phyloP scores from a whole-genome alignment of 257 asterid species.

The Solanum ossicruentum region DNA sequence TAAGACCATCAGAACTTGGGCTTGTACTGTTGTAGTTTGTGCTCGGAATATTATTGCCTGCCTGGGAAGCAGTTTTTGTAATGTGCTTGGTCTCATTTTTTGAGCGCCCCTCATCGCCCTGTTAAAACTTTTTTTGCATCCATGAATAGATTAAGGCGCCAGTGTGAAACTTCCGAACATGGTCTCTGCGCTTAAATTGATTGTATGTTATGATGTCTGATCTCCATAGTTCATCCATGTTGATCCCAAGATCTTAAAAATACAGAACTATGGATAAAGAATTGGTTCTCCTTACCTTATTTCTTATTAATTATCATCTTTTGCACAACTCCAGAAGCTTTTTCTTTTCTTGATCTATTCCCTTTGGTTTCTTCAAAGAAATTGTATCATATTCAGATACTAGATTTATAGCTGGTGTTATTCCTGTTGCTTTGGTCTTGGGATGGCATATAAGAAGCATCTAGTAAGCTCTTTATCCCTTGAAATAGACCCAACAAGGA shows the following conservation, averaged over 20 bases:
- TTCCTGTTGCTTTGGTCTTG: not conserved
- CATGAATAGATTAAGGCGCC: not conserved
- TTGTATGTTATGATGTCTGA: not conserved
- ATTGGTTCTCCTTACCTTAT: not conserved
- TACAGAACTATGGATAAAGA: not conserved
- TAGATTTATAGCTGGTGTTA: not conserved
- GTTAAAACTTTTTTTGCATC: not conserved
- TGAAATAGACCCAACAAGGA: not conserved
- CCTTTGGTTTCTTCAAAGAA: not conserved
- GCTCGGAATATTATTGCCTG: not conserved
- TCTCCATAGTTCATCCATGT: not conserved
- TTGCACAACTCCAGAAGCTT: not conserved
- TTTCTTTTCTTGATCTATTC: not conserved
- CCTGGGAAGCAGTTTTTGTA: not conserved
- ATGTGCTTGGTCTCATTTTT: not conserved
- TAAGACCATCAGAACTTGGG: slow-evolving; percentile 20
- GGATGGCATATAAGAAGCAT: not conserved
- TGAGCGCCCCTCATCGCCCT: not conserved
- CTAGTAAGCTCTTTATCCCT: not conserved
- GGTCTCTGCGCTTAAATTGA: not conserved
- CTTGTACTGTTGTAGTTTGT: slow-evolving; percentile 15
- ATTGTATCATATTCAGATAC: not conserved
- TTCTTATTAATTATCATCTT: not conserved
- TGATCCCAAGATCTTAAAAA: not conserved
- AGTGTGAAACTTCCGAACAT: not conserved